Evolutionary conservation across 495 filamentous ascomycete species (phyloP).

Genomic region (Filosporella fistucella): DNA sequence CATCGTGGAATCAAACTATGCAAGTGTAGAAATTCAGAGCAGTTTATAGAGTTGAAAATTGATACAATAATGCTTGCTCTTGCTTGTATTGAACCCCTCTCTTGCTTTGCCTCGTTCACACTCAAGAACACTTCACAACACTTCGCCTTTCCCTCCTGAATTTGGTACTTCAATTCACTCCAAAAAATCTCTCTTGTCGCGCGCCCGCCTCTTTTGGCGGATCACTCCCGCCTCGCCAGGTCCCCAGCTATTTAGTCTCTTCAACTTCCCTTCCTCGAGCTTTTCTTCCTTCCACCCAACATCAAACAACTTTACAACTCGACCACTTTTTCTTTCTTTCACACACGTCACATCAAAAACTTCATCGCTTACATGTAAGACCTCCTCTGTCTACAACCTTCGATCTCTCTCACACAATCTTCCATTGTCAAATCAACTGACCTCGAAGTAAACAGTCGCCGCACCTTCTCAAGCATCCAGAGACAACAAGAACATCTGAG

Average conservation of each 20-base stretch:
- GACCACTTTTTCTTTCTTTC: constrained; percentile 1
- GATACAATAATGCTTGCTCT: neutral
- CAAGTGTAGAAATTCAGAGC: neutral
- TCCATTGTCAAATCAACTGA: too few species aligned
- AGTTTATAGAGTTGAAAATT: neutral
- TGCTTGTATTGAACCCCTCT: neutral
- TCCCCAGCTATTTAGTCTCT: neutral
- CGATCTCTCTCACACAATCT: too few species aligned
- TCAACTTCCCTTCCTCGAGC: neutral
- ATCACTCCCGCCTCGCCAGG: neutral
- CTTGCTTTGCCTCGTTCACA: neutral
- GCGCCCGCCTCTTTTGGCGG: neutral
- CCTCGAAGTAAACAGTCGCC: too few species aligned
- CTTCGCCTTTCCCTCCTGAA: too few species aligned
- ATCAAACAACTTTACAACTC: neutral
- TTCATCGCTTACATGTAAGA: neutral
- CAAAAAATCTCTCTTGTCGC: too few species aligned
- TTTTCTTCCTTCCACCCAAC: neutral
- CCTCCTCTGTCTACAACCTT: neutral
- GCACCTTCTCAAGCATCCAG: too few species aligned
- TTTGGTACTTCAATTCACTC: too few species aligned
- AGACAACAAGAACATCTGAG: too few species aligned
- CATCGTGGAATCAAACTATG: neutral
- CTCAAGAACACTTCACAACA: neutral
- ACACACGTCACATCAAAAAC: neutral